phyloP scores from a whole-genome alignment of 2,329 filamentous ascomycete species.

The Cordyceps pruinosa region DNA sequence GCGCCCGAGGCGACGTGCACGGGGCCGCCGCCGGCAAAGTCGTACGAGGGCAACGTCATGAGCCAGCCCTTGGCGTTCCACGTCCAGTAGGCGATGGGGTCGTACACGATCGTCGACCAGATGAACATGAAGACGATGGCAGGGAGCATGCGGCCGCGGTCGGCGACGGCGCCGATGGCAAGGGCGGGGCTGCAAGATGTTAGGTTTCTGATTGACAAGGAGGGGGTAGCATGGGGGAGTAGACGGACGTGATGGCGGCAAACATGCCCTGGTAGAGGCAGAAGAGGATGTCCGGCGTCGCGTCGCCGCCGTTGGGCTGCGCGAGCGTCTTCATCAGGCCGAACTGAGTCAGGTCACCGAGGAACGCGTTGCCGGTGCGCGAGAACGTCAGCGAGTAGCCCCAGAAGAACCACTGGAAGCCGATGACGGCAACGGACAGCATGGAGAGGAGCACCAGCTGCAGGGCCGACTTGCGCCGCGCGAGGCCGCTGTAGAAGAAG shows the following conservation, averaged over 20 bases:
- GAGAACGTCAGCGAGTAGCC: constrained; percentile 83
- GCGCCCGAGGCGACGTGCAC: constrained; percentile 69
- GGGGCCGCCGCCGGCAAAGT: constrained; percentile 69
- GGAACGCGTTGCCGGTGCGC: constrained; percentile 68
- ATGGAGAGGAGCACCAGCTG: constrained; percentile 80
- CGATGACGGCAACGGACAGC: constrained; percentile 70
- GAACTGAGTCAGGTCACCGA: constrained; percentile 75
- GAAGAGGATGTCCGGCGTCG: constrained; percentile 76
- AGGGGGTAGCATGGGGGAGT: not conserved
- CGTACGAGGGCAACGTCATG: constrained; percentile 59
- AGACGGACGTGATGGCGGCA: constrained; percentile 72
- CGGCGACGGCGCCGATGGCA: constrained; percentile 53
- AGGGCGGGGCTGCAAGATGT: constrained; percentile 40
- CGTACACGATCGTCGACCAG: constrained; percentile 66
- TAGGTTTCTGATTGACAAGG: not conserved
- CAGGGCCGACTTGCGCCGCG: constrained; percentile 80
- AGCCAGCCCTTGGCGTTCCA: constrained; percentile 72
- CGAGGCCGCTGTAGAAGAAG: constrained; percentile 90
- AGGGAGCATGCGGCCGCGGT: constrained; percentile 56
- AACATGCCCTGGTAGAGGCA: constrained; percentile 88
- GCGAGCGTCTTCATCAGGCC: constrained; percentile 72
- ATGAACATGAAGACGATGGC: constrained; percentile 61
- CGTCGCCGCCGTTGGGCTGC: constrained; percentile 62
- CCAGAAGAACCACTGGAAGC: constrained; percentile 96
- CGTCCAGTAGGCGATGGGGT: constrained; percentile 69